phyloP scores from a whole-genome alignment of 441 rosid species.

The Bocquillonia castaneifolia region DNA sequence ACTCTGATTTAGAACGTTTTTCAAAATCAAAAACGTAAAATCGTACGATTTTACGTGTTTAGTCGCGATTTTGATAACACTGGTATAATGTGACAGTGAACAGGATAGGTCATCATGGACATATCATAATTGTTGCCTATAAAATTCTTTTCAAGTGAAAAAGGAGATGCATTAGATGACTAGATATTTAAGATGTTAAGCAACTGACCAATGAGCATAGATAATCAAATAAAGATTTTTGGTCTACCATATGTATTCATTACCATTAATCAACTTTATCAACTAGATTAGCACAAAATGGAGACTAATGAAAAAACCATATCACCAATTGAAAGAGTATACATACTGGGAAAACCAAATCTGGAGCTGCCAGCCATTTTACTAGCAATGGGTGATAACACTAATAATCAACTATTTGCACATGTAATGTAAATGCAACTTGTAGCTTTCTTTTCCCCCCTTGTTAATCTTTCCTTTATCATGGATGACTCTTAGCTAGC shows the following conservation, averaged over 20 bases:
- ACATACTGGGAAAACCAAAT: not conserved
- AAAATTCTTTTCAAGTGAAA: too few species aligned
- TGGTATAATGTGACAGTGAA: too few species aligned
- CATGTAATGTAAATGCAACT: not conserved
- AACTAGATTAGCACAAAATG: not conserved
- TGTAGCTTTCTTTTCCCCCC: not conserved
- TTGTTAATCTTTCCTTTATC: not conserved
- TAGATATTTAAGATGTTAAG: not conserved
- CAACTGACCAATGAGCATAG: not conserved
- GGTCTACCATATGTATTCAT: not conserved
- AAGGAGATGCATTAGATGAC: slow-evolving; percentile 3
- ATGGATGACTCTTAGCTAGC: not conserved
- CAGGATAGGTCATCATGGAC: too few species aligned
- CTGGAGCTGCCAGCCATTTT: not conserved
- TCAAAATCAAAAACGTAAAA: too few species aligned
- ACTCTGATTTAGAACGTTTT: too few species aligned
- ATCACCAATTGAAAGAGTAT: not conserved
- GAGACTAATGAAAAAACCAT: not conserved
- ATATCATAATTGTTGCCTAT: too few species aligned
- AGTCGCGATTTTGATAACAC: too few species aligned
- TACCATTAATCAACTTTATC: not conserved
- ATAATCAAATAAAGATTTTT: not conserved
- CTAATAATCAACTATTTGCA: not conserved
- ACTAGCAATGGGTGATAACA: not conserved
- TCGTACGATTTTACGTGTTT: too few species aligned